Evolutionary conservation across 2,329 filamentous ascomycete genomes (phyloP), one percentile per base, ranked within the genome.

Genomic region (Fonsecaea nubica): DNA sequence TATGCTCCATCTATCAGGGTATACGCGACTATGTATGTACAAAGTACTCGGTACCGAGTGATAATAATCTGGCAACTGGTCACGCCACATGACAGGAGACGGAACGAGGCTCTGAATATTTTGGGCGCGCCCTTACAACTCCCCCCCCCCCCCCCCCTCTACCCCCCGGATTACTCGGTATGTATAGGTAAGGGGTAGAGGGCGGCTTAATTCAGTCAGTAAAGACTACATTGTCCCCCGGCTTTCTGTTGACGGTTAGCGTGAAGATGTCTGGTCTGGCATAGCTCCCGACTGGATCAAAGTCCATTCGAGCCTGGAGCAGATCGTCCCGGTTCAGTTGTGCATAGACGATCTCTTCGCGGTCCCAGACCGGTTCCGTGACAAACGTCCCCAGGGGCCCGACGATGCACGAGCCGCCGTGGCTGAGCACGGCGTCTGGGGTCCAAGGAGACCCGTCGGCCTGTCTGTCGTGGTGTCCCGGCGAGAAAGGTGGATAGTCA

Each of bases 361-460:
- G 78, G 65, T 96, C 91, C 93, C 93, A 97, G 66, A 95, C 81
- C 0, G 93, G 93, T 0, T 90, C 92, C 1, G 88, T 87, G 1
- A 96, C 78, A 0, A 94, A 87, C 13, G 93, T 86, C 0, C 93
- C 93, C 42, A 90, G 82, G 0, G 93, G 93, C 4, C 87, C 89
- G 25, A 95, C 82, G 71, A 97, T 94, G 73, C 87, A 90, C 0
- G 92, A 95, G 0, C 93, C 93, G 25, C 93, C 93, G 10, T 86
- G n/a, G 84, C 92, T 18, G 89, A 76, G 73, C 86, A 92, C 10
- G 82, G 82, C 81, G 12, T 76, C 73, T 0, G 76, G 81, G 25
- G 89, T 84, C 86, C 86, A 89, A 3, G 74, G 75, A 8, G 79
- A 79, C 58, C 81, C 81, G 56, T 81, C 61, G 4, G 53, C 53